A percentile compares a stretch with the other conserved stretches of the same genome.
These are phyloP conservation scores for Stephanodiscus triporus DNA, from an alignment of 108 stramenopile genomes.

Conservation along the genomic window DNA sequence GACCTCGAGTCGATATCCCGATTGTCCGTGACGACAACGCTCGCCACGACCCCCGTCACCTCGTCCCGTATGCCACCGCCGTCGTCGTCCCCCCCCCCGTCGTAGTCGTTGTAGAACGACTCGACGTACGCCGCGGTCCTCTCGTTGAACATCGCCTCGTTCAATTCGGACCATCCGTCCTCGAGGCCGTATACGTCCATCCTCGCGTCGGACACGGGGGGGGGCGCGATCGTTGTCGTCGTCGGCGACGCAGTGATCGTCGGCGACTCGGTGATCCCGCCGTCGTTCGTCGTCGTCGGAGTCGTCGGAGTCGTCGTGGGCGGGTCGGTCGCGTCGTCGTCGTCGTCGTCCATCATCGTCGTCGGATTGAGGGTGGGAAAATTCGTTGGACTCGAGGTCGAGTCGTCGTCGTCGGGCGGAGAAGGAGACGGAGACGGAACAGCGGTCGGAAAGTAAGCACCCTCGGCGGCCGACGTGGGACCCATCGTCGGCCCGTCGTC, in stretches of 20 bases:
- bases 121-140: slow-evolving; percentile 21
- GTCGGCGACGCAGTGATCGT: neutral
- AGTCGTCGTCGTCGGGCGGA: neutral
- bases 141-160: neutral
- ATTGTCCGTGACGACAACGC: slow-evolving; percentile 2
- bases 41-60: slow-evolving; percentile 12
- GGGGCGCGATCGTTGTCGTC: neutral
- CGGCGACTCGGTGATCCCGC: neutral
- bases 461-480: neutral
- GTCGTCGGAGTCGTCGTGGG: too few relatives aligned
- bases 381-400: neutral
- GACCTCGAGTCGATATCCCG: neutral
- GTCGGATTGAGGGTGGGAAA: neutral
- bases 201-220: neutral
- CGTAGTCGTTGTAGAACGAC: slow-evolving; percentile 25
- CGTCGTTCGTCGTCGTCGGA: neutral
- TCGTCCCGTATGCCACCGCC: neutral
- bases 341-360: neutral
- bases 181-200: slow-evolving; percentile 11
- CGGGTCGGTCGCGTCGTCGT: neutral
- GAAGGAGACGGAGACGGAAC: too few relatives aligned
- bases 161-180: neutral
- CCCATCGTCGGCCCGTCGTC: neutral
- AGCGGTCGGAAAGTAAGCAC: too few relatives aligned
- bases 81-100: neutral